Evolutionary conservation across 495 filamentous ascomycete species (phyloP), one percentile per base, ranked within the genome.

Genomic region (Penicillium lagena): DNA sequence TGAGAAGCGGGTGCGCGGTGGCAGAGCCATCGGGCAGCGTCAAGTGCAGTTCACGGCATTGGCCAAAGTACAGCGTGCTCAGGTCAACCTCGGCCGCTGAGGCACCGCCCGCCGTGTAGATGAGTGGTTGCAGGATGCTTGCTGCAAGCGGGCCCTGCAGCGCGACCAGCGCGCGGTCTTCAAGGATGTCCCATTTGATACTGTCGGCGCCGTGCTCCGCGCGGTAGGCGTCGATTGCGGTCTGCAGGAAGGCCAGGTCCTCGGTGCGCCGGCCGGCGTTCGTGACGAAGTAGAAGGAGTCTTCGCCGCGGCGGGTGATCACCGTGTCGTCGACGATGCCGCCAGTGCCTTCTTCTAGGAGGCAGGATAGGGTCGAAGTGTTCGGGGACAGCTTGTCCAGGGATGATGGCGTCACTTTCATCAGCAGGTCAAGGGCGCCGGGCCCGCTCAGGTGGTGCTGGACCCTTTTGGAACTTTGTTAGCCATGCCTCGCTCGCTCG

Each of bases 281-380:
- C 28, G 90, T 96, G 39, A 98, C 93, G 32, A 96, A 75, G 66
- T 96, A 96, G 67, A 94, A 96, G 30, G 64, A 55, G 35, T 85
- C 79, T 12, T 77, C 75, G 11, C 71, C 72, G 9, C 90, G 73
- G 44, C 83, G 71, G 14, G 89, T 94, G 54, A 98, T 83, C 43
- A 98, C 84, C 7, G 83, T 86, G 64, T 98, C 93, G 56, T 98
- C 93, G 27, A 95, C 79, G 47, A 97, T 96, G 12, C 93, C 91
- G 30, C 93, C 93, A 0, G 85, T 91, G 1, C 70, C 72, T 4
- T 82, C 80, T 54, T 82, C 82, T 29, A 98, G 72, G 13, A 98
- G 70, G n/a, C 79, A 81, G 7, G 85, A 90, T 2, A 98, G 77
- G 3, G 87, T 91, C 40, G 83, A 87, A 40, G 75, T 67, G 67